phyloP scores from a whole-genome alignment of 2,329 filamentous ascomycete species.

The Blumeria hordei region DNA sequence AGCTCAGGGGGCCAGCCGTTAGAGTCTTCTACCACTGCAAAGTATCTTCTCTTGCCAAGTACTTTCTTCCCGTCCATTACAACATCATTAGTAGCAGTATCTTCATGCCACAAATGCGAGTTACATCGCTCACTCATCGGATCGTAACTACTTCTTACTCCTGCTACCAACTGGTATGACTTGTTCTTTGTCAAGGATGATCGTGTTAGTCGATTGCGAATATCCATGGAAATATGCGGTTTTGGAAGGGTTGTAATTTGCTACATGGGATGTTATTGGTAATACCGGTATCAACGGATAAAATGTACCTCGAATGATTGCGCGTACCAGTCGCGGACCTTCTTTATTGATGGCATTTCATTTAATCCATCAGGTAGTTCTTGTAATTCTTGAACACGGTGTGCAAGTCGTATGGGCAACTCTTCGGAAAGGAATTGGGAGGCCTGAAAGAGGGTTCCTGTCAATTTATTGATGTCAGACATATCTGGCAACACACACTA shows the following conservation, averaged over 20 bases:
- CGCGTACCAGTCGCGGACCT: constrained; percentile 94
- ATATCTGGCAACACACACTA: background rate
- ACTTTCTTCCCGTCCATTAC: constrained; percentile 26
- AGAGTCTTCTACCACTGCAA: constrained; percentile 71
- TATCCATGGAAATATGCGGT: constrained; percentile 49
- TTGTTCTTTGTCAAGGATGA: constrained; percentile 30
- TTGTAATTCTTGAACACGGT: constrained; percentile 83
- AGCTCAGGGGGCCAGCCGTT: constrained; percentile 85
- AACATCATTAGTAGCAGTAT: constrained; percentile 20
- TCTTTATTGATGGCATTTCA: constrained; percentile 91
- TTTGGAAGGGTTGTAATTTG: constrained; percentile 77
- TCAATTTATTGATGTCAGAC: constrained; percentile 2
- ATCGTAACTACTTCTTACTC: constrained; percentile 76
- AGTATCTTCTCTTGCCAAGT: constrained; percentile 48
- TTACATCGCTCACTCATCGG: constrained; percentile 62
- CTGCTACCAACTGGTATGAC: constrained; percentile 43
- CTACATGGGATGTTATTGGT: constrained; percentile 22
- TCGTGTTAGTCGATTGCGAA: constrained; percentile 55
- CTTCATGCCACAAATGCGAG: constrained; percentile 24
- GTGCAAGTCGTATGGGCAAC: constrained; percentile 83
- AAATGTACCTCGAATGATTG: constrained; percentile 83
- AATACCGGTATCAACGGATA: constrained; percentile 24
- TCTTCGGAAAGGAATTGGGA: constrained; percentile 98
- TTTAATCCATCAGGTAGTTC: constrained; percentile 86
- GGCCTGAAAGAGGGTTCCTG: constrained; percentile 86